Percentiles rank a stretch among this genome's conserved stretches.
phyloP scores from a whole-genome alignment of 2,329 filamentous ascomycete genomes.

The Fusarium lateritium region DNA sequence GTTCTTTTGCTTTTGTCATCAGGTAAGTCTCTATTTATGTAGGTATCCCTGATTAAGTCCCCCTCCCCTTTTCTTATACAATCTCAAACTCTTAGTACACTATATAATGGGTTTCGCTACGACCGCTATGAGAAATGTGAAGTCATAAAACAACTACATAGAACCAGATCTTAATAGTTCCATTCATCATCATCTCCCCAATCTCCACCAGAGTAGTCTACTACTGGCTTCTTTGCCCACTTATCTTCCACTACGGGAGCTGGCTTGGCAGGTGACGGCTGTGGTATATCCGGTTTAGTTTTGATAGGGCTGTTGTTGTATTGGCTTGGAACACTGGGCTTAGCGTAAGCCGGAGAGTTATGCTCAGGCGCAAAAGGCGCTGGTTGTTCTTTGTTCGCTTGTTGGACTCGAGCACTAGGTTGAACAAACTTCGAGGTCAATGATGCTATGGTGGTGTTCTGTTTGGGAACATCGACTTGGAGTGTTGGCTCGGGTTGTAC shows the following conservation, averaged over 20 bases:
- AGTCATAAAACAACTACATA: not conserved
- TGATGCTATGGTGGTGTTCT: slow-evolving; percentile 6
- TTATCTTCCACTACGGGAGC: slow-evolving; percentile 35
- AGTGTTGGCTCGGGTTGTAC: slow-evolving; percentile 1
- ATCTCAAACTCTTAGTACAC: slow-evolving; percentile 18
- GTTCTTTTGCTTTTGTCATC: not conserved
- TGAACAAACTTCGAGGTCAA: slow-evolving; percentile 32
- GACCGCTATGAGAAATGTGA: slow-evolving; percentile 25
- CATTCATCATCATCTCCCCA: slow-evolving; percentile 50
- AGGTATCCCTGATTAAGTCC: slow-evolving; percentile 4
- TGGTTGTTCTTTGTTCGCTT: slow-evolving; percentile 11
- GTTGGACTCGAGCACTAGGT: not conserved
- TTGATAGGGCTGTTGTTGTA: slow-evolving; percentile 6
- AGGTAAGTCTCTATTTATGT: slow-evolving; percentile 9
- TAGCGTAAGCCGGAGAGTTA: slow-evolving; percentile 11
- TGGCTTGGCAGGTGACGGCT: slow-evolving; percentile 1
- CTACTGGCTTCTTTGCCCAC: slow-evolving; percentile 46
- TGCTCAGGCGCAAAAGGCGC: slow-evolving; percentile 14
- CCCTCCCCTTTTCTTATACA: slow-evolving; percentile 6
- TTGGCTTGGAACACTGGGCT: slow-evolving; percentile 11
- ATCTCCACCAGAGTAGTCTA: slow-evolving; percentile 47
- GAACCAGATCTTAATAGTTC: slow-evolving; percentile 39
- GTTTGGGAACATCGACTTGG: slow-evolving; percentile 1
- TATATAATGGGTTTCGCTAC: slow-evolving; percentile 23
- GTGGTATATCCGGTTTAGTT: not conserved